Base-by-base conservation (phyloP, 2,329 filamentous ascomycete genomes). In the Parascedosporium putredinis region DNA sequence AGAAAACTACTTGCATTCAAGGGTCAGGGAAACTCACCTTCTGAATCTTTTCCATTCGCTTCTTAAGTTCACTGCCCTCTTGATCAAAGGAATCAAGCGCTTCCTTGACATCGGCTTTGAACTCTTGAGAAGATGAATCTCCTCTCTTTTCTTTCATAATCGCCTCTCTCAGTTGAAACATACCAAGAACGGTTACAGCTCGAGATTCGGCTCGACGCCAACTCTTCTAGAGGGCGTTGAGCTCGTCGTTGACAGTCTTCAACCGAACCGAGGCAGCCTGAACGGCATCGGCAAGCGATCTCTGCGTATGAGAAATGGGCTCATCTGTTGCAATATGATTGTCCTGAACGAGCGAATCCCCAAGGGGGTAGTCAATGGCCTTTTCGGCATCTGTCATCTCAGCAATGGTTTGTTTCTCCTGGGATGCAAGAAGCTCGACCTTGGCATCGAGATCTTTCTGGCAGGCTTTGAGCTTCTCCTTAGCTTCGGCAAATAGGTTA, bases 401-500 rank as follows among this genome's bases (percentile, higher is more conserved):
- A 14, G 46, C 45, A 49, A 40, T 33, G 42, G 50, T 42, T 20
- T 23, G 42, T 34, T 51, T 43, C 24, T 52, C 47, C 10, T 22
- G 31, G 10, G 34, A 38, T 23, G 50, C 43, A 18, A 49, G 40
- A 7, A 25, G 24, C 8, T 45, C 38, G 25, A 50, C 45, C 24
- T 53, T 44, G 24, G 31, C 36, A 4, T 20, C 40, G 18, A 49
- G 51, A n/a, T 22, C 34, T 5, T 48, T 20, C 22, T 33, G 27
- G 20, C 50, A 34, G 5, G 18, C 43, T 14, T 50, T 50, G n/a
- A 55, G 48, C 7, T 50, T 50, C 25, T 51, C 23, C n/a, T 64
- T 66, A 50, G 71, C 72, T 23, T 59, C 53, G 23, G 69, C 58
- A 55, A 71, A 75, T 12, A 68, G 54, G 31, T 67, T 51, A 54